phyloP scores from a whole-genome alignment of 2,329 filamentous ascomycete genomes.

The Dryadomyces quercivorus region DNA sequence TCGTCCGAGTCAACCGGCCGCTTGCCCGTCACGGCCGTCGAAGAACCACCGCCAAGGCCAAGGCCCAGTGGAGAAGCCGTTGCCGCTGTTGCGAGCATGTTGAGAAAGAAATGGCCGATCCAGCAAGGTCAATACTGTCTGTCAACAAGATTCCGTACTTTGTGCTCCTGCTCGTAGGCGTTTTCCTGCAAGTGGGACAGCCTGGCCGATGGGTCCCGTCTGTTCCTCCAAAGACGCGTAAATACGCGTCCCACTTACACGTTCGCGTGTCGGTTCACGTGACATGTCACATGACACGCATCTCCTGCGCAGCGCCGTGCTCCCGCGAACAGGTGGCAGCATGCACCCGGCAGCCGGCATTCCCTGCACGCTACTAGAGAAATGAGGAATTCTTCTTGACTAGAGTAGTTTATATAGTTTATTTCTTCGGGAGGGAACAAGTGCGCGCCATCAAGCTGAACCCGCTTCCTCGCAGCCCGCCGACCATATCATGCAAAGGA shows the following conservation, averaged over 20 bases:
- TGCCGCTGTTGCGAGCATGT: constrained; percentile 2
- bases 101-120: background rate
- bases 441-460: background rate
- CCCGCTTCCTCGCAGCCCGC: background rate
- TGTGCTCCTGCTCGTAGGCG: too few species aligned
- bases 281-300: background rate
- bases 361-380: too few species aligned
- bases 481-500: background rate
- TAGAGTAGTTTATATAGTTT: background rate
- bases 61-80: background rate
- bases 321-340: background rate
- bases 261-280: too few species aligned
- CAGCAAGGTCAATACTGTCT: background rate
- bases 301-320: background rate
- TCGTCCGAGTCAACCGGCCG: background rate
- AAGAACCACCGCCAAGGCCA: background rate
- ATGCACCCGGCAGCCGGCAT: too few species aligned
- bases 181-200: background rate
- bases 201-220: too few species aligned
- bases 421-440: background rate
- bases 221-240: constrained; percentile 2
- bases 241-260: constrained; percentile 10
- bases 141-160: too few species aligned
- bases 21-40: background rate
- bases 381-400: background rate